A percentile compares a stretch with the other conserved stretches of the same genome.
phyloP scores from a whole-genome alignment of 2,329 filamentous ascomycete species.

The Camillea tinctor region DNA sequence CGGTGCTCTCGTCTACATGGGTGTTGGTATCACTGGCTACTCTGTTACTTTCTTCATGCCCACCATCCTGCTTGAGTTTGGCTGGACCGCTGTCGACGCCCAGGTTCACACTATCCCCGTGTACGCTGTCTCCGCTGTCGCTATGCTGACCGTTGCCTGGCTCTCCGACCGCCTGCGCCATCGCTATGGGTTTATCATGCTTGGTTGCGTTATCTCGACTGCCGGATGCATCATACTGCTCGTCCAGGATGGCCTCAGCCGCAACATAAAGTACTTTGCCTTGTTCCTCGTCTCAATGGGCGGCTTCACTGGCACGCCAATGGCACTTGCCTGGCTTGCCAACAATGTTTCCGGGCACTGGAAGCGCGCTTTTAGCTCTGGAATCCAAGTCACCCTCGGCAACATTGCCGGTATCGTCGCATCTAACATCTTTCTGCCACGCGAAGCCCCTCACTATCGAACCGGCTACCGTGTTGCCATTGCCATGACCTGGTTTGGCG shows the following conservation, averaged over 20 bases:
- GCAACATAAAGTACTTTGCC: conserved; percentile 35
- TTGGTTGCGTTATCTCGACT: conserved; percentile 28
- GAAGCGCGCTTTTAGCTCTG: conserved; percentile 49
- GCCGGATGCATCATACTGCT: conserved; percentile 37
- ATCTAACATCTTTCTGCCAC: conserved; percentile 35
- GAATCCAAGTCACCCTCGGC: conserved; percentile 49
- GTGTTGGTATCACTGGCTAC: conserved; percentile 33
- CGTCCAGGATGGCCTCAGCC: conserved; percentile 22
- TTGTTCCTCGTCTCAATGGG: conserved; percentile 37
- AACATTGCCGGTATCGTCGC: conserved; percentile 42
- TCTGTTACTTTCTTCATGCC: conserved; percentile 41
- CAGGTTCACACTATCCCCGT: conserved; percentile 40
- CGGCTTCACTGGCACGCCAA: conserved; percentile 34
- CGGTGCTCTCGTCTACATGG: conserved; percentile 34
- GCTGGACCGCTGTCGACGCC: conserved; percentile 35
- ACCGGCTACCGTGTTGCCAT: conserved; percentile 38
- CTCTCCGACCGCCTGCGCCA: conserved; percentile 35
- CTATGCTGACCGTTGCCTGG: conserved; percentile 33
- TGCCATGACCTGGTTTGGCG: conserved; percentile 34
- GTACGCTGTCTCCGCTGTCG: conserved; percentile 34
- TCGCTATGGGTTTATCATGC: conserved; percentile 36
- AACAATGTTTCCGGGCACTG: conserved; percentile 54
- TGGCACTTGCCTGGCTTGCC: conserved; percentile 46
- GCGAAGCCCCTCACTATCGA: conserved; percentile 34
- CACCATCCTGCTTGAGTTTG: conserved; percentile 41